These are phyloP conservation scores for Macrolepiota fuliginosa DNA, from an alignment of 768 basidiomycete genomes.

Conservation along the genomic window DNA sequence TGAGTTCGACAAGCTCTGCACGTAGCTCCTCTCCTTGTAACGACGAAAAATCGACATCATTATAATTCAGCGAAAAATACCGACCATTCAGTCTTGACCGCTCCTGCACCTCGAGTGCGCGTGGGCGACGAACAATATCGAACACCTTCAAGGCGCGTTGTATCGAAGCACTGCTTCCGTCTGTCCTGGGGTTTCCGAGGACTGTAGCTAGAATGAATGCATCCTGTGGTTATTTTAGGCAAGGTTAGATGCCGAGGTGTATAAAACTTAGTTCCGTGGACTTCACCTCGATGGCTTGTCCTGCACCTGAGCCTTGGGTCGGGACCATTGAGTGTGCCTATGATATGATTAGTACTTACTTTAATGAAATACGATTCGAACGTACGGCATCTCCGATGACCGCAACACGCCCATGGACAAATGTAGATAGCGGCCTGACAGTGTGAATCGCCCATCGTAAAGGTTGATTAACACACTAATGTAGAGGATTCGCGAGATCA, in stretches of 20 bases:
- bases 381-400: constrained; percentile 51
- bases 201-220: constrained; percentile 43
- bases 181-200: constrained; percentile 44
- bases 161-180: constrained; percentile 33
- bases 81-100: constrained; percentile 39
- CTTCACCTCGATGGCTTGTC: constrained; percentile 53
- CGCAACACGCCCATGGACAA: constrained; percentile 46
- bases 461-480: constrained; percentile 50
- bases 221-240: constrained; percentile 35
- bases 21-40: constrained; percentile 25
- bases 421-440: constrained; percentile 47
- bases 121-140: constrained; percentile 49
- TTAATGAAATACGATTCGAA: not conserved
- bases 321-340: constrained; percentile 55
- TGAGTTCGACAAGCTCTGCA: constrained; percentile 36
- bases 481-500: constrained; percentile 10
- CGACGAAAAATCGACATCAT: constrained; percentile 27
- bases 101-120: constrained; percentile 35
- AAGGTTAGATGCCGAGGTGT: constrained; percentile 14
- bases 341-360: constrained; percentile 9
- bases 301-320: constrained; percentile 58
- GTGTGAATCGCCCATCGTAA: constrained; percentile 66
- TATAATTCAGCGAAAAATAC: constrained; percentile 36
- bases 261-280: constrained; percentile 21
- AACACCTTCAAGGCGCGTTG: constrained; percentile 39